Conservation (phyloP, 805 yeast genomes). For the Lachancea dasiensis region DNA sequence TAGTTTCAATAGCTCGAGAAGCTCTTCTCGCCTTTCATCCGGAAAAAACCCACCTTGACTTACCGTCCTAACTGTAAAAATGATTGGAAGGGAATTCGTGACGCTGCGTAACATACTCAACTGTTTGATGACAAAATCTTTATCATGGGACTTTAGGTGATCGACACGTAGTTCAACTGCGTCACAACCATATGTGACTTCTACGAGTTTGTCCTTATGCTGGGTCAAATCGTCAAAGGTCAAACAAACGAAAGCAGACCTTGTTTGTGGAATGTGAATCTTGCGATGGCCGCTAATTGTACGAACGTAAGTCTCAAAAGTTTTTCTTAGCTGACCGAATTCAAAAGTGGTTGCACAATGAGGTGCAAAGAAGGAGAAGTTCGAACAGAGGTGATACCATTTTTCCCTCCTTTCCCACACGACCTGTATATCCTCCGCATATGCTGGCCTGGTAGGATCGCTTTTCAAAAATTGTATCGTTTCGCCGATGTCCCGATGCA, state of each 20-base stretch:
- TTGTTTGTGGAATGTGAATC: constrained; percentile 28
- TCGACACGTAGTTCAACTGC: constrained; percentile 86
- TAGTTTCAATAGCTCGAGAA: constrained; percentile 46
- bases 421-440: constrained; percentile 64
- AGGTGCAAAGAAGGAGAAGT: constrained; percentile 68
- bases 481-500: constrained; percentile 81
- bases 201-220: constrained; percentile 42
- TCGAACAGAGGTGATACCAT: constrained; percentile 78
- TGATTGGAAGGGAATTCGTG: constrained; percentile 61
- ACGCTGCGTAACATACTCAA: constrained; percentile 61
- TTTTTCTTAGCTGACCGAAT: constrained; percentile 48
- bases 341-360: constrained; percentile 55
- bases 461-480: constrained; percentile 66
- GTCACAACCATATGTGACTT: constrained; percentile 59
- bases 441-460: constrained; percentile 88
- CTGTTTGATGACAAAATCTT: constrained; percentile 64
- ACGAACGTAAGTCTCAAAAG: constrained; percentile 53
- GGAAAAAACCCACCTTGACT: constrained; percentile 82
- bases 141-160: constrained; percentile 45
- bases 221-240: constrained; percentile 56
- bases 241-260: constrained; percentile 69
- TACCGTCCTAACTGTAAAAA: constrained; percentile 71
- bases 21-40: constrained; percentile 43
- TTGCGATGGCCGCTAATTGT: constrained; percentile 53
- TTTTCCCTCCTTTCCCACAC: constrained; percentile 81